Percentiles rank a stretch among this genome's conserved stretches.
phyloP scores from a whole-genome alignment of 2,329 filamentous ascomycete species.

The Leptoxyphium fumago region DNA sequence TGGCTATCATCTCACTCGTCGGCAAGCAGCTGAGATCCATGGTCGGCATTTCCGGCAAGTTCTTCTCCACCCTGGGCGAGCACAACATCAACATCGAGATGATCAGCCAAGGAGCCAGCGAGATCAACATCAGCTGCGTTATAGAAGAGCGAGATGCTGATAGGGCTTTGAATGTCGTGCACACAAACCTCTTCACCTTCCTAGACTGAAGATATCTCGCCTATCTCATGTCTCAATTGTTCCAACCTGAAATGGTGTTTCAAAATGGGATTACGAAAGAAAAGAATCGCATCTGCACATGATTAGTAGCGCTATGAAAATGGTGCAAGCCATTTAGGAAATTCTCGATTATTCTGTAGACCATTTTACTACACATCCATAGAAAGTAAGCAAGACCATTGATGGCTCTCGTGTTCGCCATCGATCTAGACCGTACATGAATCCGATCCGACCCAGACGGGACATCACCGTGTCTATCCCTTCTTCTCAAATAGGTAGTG shows the following conservation, averaged over 20 bases:
- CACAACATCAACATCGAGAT: slow-evolving; percentile 96
- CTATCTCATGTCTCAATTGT: not conserved
- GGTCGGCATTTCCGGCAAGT: slow-evolving; percentile 75
- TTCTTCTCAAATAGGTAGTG: slow-evolving; percentile 53
- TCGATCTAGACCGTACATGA: no score
- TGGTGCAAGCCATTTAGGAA: no score
- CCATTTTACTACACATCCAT: no score
- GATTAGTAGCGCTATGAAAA: no score
- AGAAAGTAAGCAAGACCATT: no score
- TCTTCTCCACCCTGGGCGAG: slow-evolving; percentile 90
- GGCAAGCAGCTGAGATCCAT: slow-evolving; percentile 97
- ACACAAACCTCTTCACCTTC: slow-evolving; percentile 94
- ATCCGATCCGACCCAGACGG: no score
- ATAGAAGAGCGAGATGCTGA: slow-evolving; percentile 85
- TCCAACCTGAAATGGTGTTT: no score
- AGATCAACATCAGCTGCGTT: slow-evolving; percentile 98
- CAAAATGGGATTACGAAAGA: no score
- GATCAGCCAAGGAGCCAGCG: slow-evolving; percentile 96
- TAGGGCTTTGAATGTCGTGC: slow-evolving; percentile 86
- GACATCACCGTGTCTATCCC: not conserved
- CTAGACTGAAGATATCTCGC: slow-evolving; percentile 44
- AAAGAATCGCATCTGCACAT: no score
- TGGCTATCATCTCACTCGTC: slow-evolving; percentile 91
- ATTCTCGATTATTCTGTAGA: no score
- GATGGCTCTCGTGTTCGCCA: no score